phyloP scores from a whole-genome alignment of 768 basidiomycete genomes.

The Trametes sanguinea region DNA sequence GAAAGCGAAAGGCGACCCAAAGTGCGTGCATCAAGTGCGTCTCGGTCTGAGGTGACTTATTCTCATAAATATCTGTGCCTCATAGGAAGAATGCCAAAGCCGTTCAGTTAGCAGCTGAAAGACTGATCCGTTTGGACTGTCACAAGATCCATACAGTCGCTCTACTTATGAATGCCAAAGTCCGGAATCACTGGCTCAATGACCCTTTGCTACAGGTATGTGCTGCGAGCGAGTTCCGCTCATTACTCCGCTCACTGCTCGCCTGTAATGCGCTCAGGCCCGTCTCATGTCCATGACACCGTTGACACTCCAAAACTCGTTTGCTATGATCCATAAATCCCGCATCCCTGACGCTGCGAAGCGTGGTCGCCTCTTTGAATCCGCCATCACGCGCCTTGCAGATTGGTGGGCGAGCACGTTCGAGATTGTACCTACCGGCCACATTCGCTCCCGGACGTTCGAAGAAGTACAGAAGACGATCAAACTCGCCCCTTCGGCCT shows the following conservation, averaged over 20 bases:
- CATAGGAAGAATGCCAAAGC: constrained; percentile 44
- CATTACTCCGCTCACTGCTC: background rate
- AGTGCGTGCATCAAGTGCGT: constrained; percentile 42
- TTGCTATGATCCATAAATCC: constrained; percentile 79
- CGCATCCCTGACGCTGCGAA: constrained; percentile 76
- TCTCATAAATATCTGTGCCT: background rate
- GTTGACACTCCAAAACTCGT: constrained; percentile 74
- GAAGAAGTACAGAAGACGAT: constrained; percentile 59
- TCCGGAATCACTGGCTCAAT: constrained; percentile 84
- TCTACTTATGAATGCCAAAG: constrained; percentile 71
- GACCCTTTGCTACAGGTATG: constrained; percentile 81
- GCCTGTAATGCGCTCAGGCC: constrained; percentile 50
- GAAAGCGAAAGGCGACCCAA: constrained; percentile 42
- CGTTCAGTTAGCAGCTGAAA: constrained; percentile 58
- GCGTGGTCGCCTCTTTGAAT: constrained; percentile 88
- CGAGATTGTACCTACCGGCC: constrained; percentile 64
- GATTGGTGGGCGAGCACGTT: constrained; percentile 85
- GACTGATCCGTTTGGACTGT: constrained; percentile 71
- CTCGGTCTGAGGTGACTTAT: too few relatives aligned
- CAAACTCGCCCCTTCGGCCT: background rate
- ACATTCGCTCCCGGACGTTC: constrained; percentile 75
- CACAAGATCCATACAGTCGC: constrained; percentile 90
- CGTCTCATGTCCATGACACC: constrained; percentile 88
- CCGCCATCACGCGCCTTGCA: constrained; percentile 68
- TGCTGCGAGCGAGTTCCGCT: constrained; percentile 7